A percentile compares a stretch with the other conserved stretches of the same genome.
phyloP scores from a whole-genome alignment of 441 rosid species.

The Francoa sonchifolia region DNA sequence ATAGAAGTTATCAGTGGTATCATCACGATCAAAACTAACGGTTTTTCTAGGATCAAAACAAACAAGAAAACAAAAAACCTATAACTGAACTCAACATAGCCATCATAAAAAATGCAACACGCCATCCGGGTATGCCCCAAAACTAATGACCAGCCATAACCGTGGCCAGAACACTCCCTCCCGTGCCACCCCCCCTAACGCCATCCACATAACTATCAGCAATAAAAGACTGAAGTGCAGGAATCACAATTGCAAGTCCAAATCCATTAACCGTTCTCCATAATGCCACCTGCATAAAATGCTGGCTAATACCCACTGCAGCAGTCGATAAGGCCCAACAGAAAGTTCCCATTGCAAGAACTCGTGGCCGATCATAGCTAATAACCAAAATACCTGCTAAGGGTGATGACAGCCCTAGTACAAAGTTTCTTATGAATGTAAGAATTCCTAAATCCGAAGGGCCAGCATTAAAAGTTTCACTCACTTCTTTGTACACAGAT shows the following conservation, averaged over 20 bases:
- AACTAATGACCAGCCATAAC: constrained; percentile 77
- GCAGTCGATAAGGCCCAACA: constrained; percentile 96
- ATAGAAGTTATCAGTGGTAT: constrained; percentile 20
- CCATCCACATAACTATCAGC: constrained; percentile 86
- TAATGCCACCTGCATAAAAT: constrained; percentile 58
- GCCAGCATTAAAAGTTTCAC: constrained; percentile 87
- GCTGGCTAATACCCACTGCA: constrained; percentile 73
- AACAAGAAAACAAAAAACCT: constrained; percentile 69
- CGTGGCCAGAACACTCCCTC: constrained; percentile 92
- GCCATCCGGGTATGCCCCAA: constrained; percentile 81
- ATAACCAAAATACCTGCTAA: constrained; percentile 76
- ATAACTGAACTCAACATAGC: constrained; percentile 60
- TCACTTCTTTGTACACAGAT: constrained; percentile 90
- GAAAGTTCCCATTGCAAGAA: constrained; percentile 75
- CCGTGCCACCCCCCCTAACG: constrained; percentile 87
- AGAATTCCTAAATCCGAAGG: constrained; percentile 90
- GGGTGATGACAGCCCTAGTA: constrained; percentile 81
- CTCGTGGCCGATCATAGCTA: constrained; percentile 69
- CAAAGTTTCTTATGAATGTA: constrained; percentile 86
- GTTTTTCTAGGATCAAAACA: constrained; percentile 65
- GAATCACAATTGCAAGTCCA: constrained; percentile 91
- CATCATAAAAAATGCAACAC: constrained; percentile 87
- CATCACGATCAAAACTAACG: constrained; percentile 3
- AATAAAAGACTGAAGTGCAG: constrained; percentile 87
- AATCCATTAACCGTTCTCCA: constrained; percentile 97